These are phyloP conservation scores for Beauveria brongniartii DNA, from an alignment of 2,329 filamentous ascomycete species.

Conservation along the genomic window DNA sequence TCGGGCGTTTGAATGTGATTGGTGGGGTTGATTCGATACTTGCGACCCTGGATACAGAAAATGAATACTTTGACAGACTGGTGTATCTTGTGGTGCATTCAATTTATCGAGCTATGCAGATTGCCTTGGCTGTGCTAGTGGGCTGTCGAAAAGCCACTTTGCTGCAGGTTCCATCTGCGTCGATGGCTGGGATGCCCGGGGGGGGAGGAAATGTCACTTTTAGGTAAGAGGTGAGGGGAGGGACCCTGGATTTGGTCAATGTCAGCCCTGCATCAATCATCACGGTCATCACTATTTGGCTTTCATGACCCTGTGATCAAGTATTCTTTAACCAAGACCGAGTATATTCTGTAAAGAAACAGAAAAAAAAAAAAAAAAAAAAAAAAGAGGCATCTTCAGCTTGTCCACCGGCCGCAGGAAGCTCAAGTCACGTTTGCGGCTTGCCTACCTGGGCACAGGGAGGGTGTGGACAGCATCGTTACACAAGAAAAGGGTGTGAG, in stretches of 20 bases:
- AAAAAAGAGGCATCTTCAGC: neutral
- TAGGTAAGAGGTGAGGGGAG: no score
- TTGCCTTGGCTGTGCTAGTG: neutral
- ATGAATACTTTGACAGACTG: neutral
- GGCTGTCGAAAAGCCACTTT: neutral
- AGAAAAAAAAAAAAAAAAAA: no score
- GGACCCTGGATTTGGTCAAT: no score
- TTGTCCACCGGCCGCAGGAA: conserved; percentile 5
- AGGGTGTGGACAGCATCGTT: neutral
- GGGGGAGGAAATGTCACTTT: no score
- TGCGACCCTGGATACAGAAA: neutral
- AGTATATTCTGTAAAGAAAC: no score
- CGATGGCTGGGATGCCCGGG: neutral
- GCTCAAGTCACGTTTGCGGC: neutral
- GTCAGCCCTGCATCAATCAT: neutral
- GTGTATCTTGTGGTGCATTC: no score
- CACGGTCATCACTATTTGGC: no score
- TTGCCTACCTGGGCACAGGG: no score
- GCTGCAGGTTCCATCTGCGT: neutral
- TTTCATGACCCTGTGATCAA: no score
- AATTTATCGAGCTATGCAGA: neutral
- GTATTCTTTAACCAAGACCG: no score
- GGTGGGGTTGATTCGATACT: neutral
- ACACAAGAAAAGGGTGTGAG: neutral
- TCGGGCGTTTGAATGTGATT: neutral